Base-by-base conservation (phyloP, 805 yeast genomes). In the Kuraishia capsulata region DNA sequence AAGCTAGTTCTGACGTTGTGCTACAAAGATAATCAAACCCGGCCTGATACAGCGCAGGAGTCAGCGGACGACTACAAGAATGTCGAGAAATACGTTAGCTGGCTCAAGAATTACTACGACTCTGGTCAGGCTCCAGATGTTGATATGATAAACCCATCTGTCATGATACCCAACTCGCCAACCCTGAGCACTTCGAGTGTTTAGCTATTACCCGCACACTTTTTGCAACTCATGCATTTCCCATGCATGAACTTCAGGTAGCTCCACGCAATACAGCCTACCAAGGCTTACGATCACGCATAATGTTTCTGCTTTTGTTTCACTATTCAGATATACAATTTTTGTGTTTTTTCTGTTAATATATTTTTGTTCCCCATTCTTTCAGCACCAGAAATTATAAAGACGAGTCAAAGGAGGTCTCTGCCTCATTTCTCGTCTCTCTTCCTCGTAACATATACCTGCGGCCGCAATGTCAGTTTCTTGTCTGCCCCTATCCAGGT, bases 311-410 rank as follows among this genome's bases (percentile, higher is more conserved):
- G 11, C 11, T 24, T 24, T 8, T 11, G 11, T 24, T 24, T 24
- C 8, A 24, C 11, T 8, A 24, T 24, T 24, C 26, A 9, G 8
- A 24, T 9, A n/a, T n/a, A 24, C 26, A 24, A 24, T 24, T 24
- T 24, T 24, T 24, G 8, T 9, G 5, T 11, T 11, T 28, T 28
- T 23, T 23, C 10, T 8, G 26, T 8, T 23, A 23, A 23, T 23
- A 23, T n/a, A n/a, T n/a, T n/a, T n/a, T n/a, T n/a, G 26, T 8
- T 11, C 10, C 26, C 26, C 10, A 11, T 33, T 20, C 8, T 9
- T 3, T 59, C 48, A 74, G 51, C 79, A 74, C 74, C 79, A 67
- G 51, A 64, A 52, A 36, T 57, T 48, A 53, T 54, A 67, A 3
- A 51, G 6, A 53, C 76, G 63, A 46, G 38, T 34, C 17, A 42